These are phyloP conservation scores for Trichosanthes truncata DNA, from an alignment of 306 rosid species.

Conservation along the genomic window DNA sequence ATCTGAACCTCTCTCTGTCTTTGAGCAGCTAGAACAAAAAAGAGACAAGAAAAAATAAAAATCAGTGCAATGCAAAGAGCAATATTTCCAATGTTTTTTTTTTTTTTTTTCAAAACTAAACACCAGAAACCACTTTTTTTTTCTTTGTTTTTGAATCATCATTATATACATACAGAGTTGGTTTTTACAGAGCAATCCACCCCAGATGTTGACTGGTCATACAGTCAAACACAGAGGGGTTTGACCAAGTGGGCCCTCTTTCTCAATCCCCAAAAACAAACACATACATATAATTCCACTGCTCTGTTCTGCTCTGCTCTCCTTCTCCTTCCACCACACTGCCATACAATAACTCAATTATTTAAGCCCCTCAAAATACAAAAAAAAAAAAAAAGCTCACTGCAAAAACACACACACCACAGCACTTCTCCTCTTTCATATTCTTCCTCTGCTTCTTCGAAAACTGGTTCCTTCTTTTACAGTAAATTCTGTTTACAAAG, in stretches of 20 bases:
- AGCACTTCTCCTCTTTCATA: constrained; percentile 2
- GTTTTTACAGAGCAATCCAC: constrained; percentile 3
- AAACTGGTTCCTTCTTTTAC: constrained; percentile 3
- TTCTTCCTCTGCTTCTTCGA: constrained; percentile 10
- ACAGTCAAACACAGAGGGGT: not conserved
- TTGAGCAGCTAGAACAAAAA: not conserved
- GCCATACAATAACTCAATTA: not conserved
- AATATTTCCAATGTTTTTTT: not conserved
- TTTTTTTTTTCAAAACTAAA: not conserved
- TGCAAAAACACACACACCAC: not conserved
- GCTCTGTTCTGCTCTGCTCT: not conserved
- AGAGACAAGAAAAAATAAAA: not conserved
- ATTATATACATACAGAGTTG: constrained; percentile 4
- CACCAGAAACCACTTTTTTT: not conserved
- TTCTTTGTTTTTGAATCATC: not conserved
- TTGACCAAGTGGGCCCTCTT: constrained; percentile 11
- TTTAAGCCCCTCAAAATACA: not conserved
- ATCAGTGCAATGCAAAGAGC: not conserved
- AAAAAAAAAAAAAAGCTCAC: not conserved
- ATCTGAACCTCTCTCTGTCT: not conserved
- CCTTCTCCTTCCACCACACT: not conserved
- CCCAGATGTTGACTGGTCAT: constrained; percentile 10
- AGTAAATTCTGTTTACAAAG: constrained; percentile 2
- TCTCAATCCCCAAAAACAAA: constrained; percentile 11
- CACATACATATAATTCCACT: not conserved